Evolutionary conservation across 164 flowering plant genomes (phyloP).

Genomic region (Vitis vinifera): ASM3070453v1 NC_081815.1:1521501-1522000

Average conservation of each 20-base stretch:
- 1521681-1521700: slow-evolving; percentile 91
- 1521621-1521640: background rate
- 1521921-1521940: background rate
- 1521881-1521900: too few species aligned
- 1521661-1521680: slow-evolving; percentile 92
- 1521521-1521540: slow-evolving; percentile 81
- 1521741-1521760: slow-evolving; percentile 57
- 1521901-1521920: too few species aligned
- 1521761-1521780: slow-evolving; percentile 99
- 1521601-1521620: background rate
- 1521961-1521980: background rate
- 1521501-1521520: slow-evolving; percentile 78
- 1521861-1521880: background rate
- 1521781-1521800: slow-evolving; percentile 86
- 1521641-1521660: background rate
- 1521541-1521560: slow-evolving; percentile 84
- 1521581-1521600: slow-evolving; percentile 72
- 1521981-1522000: background rate
- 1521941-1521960: too few species aligned
- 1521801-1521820: slow-evolving; percentile 79
- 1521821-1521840: background rate
- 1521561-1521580: slow-evolving; percentile 88
- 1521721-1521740: slow-evolving; percentile 48
- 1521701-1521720: slow-evolving; percentile 95
- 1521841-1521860: background rate